Conservation (phyloP, 2,329 filamentous ascomycete genomes). For the Ophiosphaerella herpotricha region DNA sequence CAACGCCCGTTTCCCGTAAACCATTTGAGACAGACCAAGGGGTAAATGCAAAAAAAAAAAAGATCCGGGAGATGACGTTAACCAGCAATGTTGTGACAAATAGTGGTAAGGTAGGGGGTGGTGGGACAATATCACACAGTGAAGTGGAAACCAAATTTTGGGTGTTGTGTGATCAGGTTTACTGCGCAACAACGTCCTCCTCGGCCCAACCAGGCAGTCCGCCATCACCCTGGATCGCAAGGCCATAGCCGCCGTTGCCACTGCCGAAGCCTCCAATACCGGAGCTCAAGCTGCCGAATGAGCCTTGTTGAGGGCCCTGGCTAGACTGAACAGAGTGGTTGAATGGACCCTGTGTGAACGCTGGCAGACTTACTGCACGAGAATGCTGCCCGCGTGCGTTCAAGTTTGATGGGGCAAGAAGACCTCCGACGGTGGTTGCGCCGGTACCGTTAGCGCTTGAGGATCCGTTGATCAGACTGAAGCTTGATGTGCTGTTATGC, state of each 20-base stretch:
- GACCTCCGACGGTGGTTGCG: constrained; percentile 73
- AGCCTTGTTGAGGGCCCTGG: constrained; percentile 48
- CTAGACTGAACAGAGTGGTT: constrained; percentile 48
- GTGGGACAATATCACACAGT: constrained; percentile 37
- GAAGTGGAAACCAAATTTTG: constrained; percentile 24
- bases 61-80: constrained; percentile 22
- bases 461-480: constrained; percentile 53
- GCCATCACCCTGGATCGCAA: constrained; percentile 63
- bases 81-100: constrained; percentile 20
- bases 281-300: constrained; percentile 63
- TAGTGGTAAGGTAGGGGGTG: constrained; percentile 2
- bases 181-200: constrained; percentile 64
- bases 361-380: constrained; percentile 86
- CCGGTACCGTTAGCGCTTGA: constrained; percentile 51
- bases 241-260: constrained; percentile 60
- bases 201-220: constrained; percentile 67
- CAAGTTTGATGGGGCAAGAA: constrained; percentile 72
- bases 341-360: constrained; percentile 65
- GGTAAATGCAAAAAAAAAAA: constrained; percentile 7
- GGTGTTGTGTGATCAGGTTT: constrained; percentile 7
- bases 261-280: constrained; percentile 62
- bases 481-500: constrained; percentile 58
- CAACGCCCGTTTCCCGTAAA: too few relatives aligned
- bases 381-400: constrained; percentile 66
- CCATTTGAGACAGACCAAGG: neutral